phyloP scores from a whole-genome alignment of 2,329 filamentous ascomycete genomes.

The Waltergamsia citrina region DNA sequence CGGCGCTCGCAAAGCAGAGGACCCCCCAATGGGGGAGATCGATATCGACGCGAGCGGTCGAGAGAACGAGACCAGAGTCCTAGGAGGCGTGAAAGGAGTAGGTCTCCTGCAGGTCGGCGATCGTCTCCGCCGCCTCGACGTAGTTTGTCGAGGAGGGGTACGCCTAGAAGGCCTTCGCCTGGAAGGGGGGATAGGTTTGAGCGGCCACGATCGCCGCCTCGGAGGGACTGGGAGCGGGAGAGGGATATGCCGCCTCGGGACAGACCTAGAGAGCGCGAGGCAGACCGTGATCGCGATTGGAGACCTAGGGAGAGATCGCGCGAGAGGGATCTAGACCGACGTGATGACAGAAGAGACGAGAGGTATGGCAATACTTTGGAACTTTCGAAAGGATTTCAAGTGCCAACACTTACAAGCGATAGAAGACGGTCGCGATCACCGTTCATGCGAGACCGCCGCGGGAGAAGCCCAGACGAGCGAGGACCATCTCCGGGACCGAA shows the following conservation, averaged over 20 bases:
- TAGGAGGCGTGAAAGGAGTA: slow-evolving; percentile 23
- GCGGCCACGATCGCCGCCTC: slow-evolving; percentile 26
- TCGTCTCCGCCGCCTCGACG: slow-evolving; percentile 28
- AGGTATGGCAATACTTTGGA: too few relatives aligned
- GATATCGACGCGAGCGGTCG: slow-evolving; percentile 31
- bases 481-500: slow-evolving; percentile 25
- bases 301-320: slow-evolving; percentile 6
- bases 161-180: slow-evolving; percentile 14
- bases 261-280: slow-evolving; percentile 17
- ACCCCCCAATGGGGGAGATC: slow-evolving; percentile 17
- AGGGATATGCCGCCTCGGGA: slow-evolving; percentile 20
- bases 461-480: slow-evolving; percentile 19
- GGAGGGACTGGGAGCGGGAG: slow-evolving; percentile 23
- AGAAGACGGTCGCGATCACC: slow-evolving; percentile 48
- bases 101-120: slow-evolving; percentile 20
- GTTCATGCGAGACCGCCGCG: slow-evolving; percentile 34
- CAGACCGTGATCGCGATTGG: slow-evolving; percentile 5
- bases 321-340: slow-evolving; percentile 16
- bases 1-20: slow-evolving; percentile 27
- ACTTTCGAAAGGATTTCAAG: too few relatives aligned
- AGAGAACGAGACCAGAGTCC: slow-evolving; percentile 28
- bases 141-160: slow-evolving; percentile 21
- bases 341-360: slow-evolving; percentile 28
- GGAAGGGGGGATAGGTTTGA: slow-evolving; percentile 25
- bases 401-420: slow-evolving; percentile 10